Evolutionary conservation across 441 rosid genomes (phyloP).

Genomic region (Capsella rubella): DNA sequence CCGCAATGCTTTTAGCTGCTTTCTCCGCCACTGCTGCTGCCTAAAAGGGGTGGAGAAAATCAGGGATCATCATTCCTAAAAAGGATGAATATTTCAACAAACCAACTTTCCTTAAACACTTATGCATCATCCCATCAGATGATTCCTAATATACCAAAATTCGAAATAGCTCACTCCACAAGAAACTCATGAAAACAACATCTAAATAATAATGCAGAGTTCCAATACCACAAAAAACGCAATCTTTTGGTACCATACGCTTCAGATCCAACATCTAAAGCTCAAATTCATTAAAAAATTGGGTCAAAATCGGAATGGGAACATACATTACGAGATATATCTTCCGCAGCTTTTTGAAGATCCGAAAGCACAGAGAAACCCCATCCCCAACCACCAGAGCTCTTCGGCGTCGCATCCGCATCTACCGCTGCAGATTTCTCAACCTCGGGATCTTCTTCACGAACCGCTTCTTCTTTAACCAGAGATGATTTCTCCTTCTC

Average conservation of each 20-base stretch:
- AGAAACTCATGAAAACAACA: too few relatives aligned
- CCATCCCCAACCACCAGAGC: conserved; percentile 84
- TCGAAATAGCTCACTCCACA: too few relatives aligned
- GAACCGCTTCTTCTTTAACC: conserved; percentile 16
- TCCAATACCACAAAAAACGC: conserved; percentile 5
- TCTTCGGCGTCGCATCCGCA: conserved; percentile 36
- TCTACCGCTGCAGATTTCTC: conserved; percentile 42
- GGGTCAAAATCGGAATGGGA: conserved; percentile 13
- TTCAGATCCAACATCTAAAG: conserved; percentile 33
- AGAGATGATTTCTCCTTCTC: conserved; percentile 38
- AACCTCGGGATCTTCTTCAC: conserved; percentile 31
- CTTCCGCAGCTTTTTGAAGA: conserved; percentile 95
- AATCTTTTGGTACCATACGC: conserved; percentile 13
- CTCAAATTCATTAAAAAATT: background rate
- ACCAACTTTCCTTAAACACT: background rate
- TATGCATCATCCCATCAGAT: too few relatives aligned
- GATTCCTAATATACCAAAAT: too few relatives aligned
- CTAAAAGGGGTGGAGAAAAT: conserved; percentile 51
- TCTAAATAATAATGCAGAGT: background rate
- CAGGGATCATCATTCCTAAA: conserved; percentile 6
- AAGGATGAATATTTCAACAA: background rate
- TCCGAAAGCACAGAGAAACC: conserved; percentile 84
- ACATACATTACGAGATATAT: conserved; percentile 89
- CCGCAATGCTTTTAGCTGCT: conserved; percentile 73
- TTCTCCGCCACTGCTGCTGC: conserved; percentile 85